phyloP scores from a whole-genome alignment of 2,329 filamentous ascomycete species.

The Penicillium sp. region DNA sequence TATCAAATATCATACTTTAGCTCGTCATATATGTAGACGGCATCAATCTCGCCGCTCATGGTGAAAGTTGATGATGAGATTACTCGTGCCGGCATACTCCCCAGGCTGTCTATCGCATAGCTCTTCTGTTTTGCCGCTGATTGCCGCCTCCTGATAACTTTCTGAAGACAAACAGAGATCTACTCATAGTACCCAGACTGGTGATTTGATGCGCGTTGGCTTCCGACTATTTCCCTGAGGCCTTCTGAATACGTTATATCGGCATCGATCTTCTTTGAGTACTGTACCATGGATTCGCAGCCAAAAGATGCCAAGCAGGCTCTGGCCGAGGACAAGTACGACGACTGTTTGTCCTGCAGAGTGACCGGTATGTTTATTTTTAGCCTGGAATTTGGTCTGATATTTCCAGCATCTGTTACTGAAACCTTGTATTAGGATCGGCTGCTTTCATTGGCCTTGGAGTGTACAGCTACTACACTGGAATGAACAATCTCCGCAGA shows the following conservation, averaged over 20 bases:
- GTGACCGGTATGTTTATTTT: conserved; percentile 58
- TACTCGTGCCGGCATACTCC: conserved; percentile 1
- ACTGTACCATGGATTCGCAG: conserved; percentile 52
- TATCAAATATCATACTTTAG: conserved; percentile 66
- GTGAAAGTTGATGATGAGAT: conserved; percentile 37
- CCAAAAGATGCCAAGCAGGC: conserved; percentile 63
- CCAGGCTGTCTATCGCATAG: conserved; percentile 16
- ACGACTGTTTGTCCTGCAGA: conserved; percentile 71
- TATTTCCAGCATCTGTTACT: conserved; percentile 3
- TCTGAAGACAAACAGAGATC: conserved; percentile 4
- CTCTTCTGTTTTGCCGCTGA: conserved; percentile 35
- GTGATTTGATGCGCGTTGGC: neutral
- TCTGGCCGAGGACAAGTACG: conserved; percentile 39
- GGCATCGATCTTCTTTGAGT: conserved; percentile 47
- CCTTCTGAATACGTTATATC: conserved; percentile 19
- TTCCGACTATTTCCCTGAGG: neutral
- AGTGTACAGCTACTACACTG: conserved; percentile 74
- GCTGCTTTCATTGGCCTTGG: conserved; percentile 73
- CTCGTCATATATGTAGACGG: conserved; percentile 95
- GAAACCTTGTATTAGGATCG: conserved; percentile 56
- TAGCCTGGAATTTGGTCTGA: neutral
- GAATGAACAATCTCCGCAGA: conserved; percentile 67
- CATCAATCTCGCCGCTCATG: conserved; percentile 88
- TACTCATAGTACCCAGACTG: neutral
- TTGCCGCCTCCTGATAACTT: conserved; percentile 29